phyloP scores from a whole-genome alignment of 331 rosid species.

The Malus hybrid region DNA sequence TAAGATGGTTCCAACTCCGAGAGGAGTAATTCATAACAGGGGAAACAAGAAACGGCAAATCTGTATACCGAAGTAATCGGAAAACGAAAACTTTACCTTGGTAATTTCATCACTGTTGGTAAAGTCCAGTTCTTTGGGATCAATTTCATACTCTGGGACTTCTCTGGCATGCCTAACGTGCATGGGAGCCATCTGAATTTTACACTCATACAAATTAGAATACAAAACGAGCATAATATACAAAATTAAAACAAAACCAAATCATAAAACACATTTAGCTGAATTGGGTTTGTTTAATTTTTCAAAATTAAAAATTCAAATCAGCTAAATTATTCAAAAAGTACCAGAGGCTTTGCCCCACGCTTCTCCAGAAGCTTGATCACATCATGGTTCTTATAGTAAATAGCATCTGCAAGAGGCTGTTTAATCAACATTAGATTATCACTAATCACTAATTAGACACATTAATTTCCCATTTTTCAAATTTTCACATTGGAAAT shows the following conservation, averaged over 20 bases:
- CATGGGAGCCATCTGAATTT: slow-evolving; percentile 75
- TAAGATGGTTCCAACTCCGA: not conserved
- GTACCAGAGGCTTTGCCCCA: slow-evolving; percentile 76
- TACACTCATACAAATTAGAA: slow-evolving; percentile 5
- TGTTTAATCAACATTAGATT: slow-evolving; percentile 18
- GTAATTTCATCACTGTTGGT: slow-evolving; percentile 65
- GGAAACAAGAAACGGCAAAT: not conserved
- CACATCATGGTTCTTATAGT: slow-evolving; percentile 68
- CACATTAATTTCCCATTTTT: not conserved
- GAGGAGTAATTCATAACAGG: not conserved
- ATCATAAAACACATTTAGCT: not conserved
- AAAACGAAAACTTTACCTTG: slow-evolving; percentile 36
- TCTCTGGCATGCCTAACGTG: slow-evolving; percentile 67
- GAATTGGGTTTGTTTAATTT: too few relatives aligned
- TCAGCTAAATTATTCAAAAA: not conserved
- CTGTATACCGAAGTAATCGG: not conserved
- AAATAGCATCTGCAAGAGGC: slow-evolving; percentile 86
- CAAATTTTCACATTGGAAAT: not conserved
- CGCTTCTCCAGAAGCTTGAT: slow-evolving; percentile 76
- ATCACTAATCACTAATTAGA: not conserved
- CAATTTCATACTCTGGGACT: slow-evolving; percentile 90
- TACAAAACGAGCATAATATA: not conserved
- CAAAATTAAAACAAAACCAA: not conserved
- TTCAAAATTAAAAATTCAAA: not conserved
- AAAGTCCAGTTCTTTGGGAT: slow-evolving; percentile 79